Evolutionary conservation across 805 yeast species (phyloP), one percentile per base, ranked within the genome.

Genomic region (Saturnispora zaruensis): DNA sequence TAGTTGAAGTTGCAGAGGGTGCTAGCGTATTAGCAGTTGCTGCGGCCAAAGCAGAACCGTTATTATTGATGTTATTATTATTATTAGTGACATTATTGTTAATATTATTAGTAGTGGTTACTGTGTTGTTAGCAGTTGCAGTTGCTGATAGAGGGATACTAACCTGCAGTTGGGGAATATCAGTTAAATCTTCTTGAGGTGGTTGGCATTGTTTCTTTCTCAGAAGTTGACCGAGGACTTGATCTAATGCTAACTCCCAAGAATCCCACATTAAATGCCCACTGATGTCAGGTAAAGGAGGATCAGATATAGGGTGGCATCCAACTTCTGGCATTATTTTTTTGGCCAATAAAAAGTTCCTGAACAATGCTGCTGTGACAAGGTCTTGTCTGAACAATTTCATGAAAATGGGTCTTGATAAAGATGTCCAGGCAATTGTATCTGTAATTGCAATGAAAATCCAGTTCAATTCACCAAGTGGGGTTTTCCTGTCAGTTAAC

Each of bases 381-480:
- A 91, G 71, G 64, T 93, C 99, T 65, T 91, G 99, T 63, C 99
- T 78, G 61, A 93, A 93, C 7, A 93, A 71, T 52, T 90, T 77
- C 61, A 90, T 91, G 72, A 93, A 93, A 28, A 93, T 68, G 0
- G 95, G 88, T 53, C 96, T 74, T 3, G 95, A 88, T 34, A 93
- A 68, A 2, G 90, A 79, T 0, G 96, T 87, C 97, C 98, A 93
- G 2, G 99, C 99, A 47, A 93, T 91, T 0, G 98, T 91, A 65
- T 93, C 99, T 3, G 98, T 91, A 37, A 93, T 88, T 2, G 99
- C 97, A 1, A 97, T 93, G 67, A 91, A 93, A 32, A 93, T 91
- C 97, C 98, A 93, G 64, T 88, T 89, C 49, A 93, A 74, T 63
- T 93, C 99, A 33, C 99, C 99, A 41, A 93, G 68, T 0, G 98